A percentile compares a stretch with the other conserved stretches of the same genome.
These are phyloP conservation scores for Xylariaceae sp. DNA, from an alignment of 2,329 filamentous ascomycete species.

Conservation along the genomic window DNA sequence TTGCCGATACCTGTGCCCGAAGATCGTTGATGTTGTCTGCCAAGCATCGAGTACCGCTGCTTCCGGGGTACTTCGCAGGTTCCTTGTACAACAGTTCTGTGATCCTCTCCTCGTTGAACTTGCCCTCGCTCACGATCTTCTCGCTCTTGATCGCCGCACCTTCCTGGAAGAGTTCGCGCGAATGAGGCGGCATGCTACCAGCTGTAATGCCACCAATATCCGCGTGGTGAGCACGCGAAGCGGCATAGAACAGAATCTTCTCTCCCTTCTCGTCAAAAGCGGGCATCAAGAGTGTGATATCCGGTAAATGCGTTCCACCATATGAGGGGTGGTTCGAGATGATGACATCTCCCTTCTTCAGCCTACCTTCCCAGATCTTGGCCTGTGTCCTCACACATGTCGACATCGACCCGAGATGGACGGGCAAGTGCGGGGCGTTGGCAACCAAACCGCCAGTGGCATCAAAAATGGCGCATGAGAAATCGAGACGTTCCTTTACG, in stretches of 20 bases:
- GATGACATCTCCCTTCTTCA: conserved; percentile 74
- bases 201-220: conserved; percentile 74
- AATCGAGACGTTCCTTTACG: conserved; percentile 77
- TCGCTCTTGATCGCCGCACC: conserved; percentile 55
- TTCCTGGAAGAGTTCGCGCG: conserved; percentile 53
- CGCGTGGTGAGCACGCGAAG: conserved; percentile 74
- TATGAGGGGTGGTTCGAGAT: conserved; percentile 82
- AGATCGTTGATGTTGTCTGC: conserved; percentile 73
- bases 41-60: conserved; percentile 66
- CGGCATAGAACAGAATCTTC: conserved; percentile 76
- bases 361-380: conserved; percentile 71
- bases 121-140: conserved; percentile 66
- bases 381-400: conserved; percentile 75
- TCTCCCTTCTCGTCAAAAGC: conserved; percentile 62
- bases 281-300: conserved; percentile 76
- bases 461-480: conserved; percentile 77
- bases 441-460: conserved; percentile 69
- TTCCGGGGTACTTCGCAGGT: conserved; percentile 64
- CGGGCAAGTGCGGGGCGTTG: conserved; percentile 74
- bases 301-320: conserved; percentile 76
- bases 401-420: conserved; percentile 80
- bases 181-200: conserved; percentile 69
- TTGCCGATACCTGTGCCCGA: conserved; percentile 74
- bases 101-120: conserved; percentile 68
- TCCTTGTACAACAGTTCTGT: conserved; percentile 63